A percentile compares a stretch with the other conserved stretches of the same genome.
phyloP scores from a whole-genome alignment of 805 yeast species.

The Hemisphaericaspora nanyangensis region DNA sequence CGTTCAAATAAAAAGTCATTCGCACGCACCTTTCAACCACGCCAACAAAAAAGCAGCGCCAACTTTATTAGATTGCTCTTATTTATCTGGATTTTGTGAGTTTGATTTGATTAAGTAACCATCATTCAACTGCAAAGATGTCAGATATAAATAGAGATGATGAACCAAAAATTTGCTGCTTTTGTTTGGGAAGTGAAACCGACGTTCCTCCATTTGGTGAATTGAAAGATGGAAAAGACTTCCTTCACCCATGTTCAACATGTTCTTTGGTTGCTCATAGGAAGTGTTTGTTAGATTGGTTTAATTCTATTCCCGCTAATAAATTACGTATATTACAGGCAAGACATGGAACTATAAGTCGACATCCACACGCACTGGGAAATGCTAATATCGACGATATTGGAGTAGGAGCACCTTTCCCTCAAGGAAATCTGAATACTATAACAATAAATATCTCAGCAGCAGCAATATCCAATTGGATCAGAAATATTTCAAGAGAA shows the following conservation, averaged over 20 bases:
- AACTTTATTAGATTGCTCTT: too few species aligned
- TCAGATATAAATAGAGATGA: too few species aligned
- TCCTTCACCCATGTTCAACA: constrained; percentile 35
- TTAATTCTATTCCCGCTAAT: constrained; percentile 29
- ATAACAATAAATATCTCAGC: background rate
- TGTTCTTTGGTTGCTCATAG: constrained; percentile 35
- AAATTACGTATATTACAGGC: constrained; percentile 18
- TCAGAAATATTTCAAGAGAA: background rate
- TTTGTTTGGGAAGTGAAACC: constrained; percentile 37
- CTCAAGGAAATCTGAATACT: constrained; percentile 8
- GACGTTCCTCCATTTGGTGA: constrained; percentile 40
- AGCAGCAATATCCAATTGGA: background rate
- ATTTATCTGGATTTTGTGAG: too few species aligned
- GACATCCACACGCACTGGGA: background rate
- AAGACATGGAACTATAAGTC: background rate
- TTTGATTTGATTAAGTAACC: too few species aligned
- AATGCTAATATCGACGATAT: constrained; percentile 3
- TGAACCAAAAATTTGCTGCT: constrained; percentile 25
- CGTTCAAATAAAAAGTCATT: too few species aligned
- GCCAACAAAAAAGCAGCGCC: too few species aligned
- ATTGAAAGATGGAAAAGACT: constrained; percentile 30
- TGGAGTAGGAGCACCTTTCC: constrained; percentile 11
- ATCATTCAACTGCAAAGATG: too few species aligned
- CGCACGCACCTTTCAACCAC: too few species aligned
- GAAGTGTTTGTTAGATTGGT: constrained; percentile 40